Evolutionary conservation across 495 filamentous ascomycete genomes (phyloP), one percentile per base, ranked within the genome.

Genomic region (Letharia lupina): DNA sequence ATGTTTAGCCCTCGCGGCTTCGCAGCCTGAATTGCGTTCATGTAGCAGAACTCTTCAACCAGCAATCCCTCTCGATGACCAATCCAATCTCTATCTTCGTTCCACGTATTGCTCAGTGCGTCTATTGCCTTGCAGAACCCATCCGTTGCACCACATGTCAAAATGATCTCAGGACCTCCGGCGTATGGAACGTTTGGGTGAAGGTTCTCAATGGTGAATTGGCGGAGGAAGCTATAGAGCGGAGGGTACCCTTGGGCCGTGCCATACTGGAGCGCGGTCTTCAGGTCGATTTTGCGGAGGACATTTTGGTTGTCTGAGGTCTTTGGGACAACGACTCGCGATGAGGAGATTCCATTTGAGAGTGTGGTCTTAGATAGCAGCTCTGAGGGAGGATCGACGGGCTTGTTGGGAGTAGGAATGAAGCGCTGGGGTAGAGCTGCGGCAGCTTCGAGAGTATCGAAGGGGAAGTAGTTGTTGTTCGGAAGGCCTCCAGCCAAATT

Each of bases 401-500:
- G 81, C 58, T 80, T 75, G 69, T 87, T 85, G 18, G 83, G 83
- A 40, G 86, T 84, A 0, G 86, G 86, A n/a, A 83, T 80, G 77
- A 87, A 92, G 70, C 92, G 84, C 28, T 87, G 76, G 13, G 91
- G 85, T 37, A 82, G 83, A 15, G 91, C 90, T 62, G 84, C 81
- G 65, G 87, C 83, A n/a, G 91, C 89, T 74, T 93, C 90, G 39
- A 96, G 84, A 0, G 91, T 95, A 65, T 96, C 91, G 74, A 89
- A 96, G 20, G 93, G 93, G 72, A 97, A 96, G 76, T 90, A 90
- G 42, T 82, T 82, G 18, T 84, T 75, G 74, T 91, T 88, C 31
- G 93, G 93, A 18, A 95, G 82, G 60, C 93, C 92, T 69, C 91
- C 93, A 44, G 93, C 91, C n/a, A 96, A 73, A 74, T 97, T 95